A percentile compares a stretch with the other conserved stretches of the same genome.
These are phyloP conservation scores for Scedosporium aurantiacum DNA, from an alignment of 2,329 filamentous ascomycete genomes.

Conservation along the genomic window DNA sequence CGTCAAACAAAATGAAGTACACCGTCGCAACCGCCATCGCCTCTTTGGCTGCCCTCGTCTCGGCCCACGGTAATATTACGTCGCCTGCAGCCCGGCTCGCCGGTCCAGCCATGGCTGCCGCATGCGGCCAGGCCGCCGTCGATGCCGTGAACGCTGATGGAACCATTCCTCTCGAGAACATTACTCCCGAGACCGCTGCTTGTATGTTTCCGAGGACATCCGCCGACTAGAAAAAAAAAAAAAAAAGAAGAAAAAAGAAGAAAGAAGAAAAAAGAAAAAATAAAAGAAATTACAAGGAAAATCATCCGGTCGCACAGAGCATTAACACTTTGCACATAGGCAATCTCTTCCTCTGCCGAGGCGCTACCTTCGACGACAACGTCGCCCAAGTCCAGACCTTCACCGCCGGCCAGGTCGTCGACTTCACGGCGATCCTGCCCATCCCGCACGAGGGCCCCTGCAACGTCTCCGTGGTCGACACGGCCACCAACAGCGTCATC, in stretches of 20 bases:
- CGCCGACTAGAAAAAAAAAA: neutral
- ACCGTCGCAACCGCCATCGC: neutral
- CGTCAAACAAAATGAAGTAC: neutral
- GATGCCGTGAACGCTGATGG: conserved; percentile 22
- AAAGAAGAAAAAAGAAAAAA: neutral
- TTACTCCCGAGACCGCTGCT: conserved; percentile 12
- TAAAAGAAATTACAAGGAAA: neutral
- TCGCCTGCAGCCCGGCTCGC: conserved; percentile 28
- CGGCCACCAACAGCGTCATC: conserved; percentile 38
- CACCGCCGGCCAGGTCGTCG: conserved; percentile 29
- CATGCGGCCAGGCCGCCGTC: conserved; percentile 29
- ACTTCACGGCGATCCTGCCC: conserved; percentile 27
- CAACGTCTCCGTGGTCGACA: conserved; percentile 49
- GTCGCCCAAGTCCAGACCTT: conserved; percentile 29
- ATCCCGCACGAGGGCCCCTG: conserved; percentile 34
- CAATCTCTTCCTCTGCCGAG: conserved; percentile 36
- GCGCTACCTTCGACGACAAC: conserved; percentile 35
- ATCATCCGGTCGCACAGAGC: neutral
- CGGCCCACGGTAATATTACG: conserved; percentile 32
- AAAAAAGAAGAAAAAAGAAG: neutral
- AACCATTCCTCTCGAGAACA: conserved; percentile 23
- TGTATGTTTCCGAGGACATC: conserved; percentile 15
- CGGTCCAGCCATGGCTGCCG: conserved; percentile 29
- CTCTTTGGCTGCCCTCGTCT: conserved; percentile 15
- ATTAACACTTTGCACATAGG: conserved; percentile 9